A percentile compares a stretch with the other conserved stretches of the same genome.
Conservation (phyloP, 371 early-diverging fungal genomes). For the Rhizomucor pusillus region DNA sequence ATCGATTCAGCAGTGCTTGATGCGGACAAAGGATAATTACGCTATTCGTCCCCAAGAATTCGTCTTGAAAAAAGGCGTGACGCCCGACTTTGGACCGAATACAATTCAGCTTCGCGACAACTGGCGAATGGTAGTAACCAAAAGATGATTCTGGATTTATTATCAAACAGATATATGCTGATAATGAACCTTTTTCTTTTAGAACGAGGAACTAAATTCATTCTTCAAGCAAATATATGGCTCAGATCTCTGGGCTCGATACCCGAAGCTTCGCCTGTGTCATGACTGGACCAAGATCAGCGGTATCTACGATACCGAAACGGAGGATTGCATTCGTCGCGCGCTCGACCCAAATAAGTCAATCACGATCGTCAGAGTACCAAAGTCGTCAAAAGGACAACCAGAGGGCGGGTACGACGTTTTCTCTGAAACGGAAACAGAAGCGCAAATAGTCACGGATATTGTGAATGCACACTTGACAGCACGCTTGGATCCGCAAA, state of each 20-base stretch:
- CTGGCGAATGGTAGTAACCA: constrained; percentile 63
- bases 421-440: constrained; percentile 18
- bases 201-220: constrained; percentile 51
- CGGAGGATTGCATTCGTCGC: constrained; percentile 17
- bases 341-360: constrained; percentile 40
- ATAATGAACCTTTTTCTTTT: neutral
- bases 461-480: constrained; percentile 37
- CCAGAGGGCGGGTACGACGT: neutral
- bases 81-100: constrained; percentile 51
- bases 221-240: constrained; percentile 59
- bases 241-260: constrained; percentile 32
- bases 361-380: constrained; percentile 40
- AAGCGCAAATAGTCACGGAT: constrained; percentile 40
- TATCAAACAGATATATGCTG: neutral
- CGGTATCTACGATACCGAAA: constrained; percentile 4
- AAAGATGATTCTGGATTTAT: too few relatives aligned
- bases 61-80: constrained; percentile 29
- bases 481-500: neutral
- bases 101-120: constrained; percentile 59
- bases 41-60: constrained; percentile 32
- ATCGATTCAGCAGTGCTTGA: constrained; percentile 56
- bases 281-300: constrained; percentile 15
- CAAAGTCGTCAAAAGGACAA: neutral
- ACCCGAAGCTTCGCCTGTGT: constrained; percentile 20
- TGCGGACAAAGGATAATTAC: constrained; percentile 44